Evolutionary conservation across 78 protist species (phyloP).

Genomic region (Dictyostelium firmibasis): DNA sequence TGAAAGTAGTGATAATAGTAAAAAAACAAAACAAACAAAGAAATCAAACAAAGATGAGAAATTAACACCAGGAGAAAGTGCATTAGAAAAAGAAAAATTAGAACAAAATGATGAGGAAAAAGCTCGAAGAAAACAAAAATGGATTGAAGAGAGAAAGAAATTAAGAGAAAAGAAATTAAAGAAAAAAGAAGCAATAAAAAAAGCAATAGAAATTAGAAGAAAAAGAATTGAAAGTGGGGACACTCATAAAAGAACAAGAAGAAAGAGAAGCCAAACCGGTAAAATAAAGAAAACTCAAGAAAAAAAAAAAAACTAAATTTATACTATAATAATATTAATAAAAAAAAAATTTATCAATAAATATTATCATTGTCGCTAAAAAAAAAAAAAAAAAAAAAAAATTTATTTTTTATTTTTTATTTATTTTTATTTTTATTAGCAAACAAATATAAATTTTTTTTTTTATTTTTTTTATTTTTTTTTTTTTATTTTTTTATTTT

Average conservation of each 20-base stretch:
- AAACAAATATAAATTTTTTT: too few species aligned
- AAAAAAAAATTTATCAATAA: background rate
- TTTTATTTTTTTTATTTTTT: background rate
- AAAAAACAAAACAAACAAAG: background rate
- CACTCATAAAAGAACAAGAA: slow-evolving; percentile 13
- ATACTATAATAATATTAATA: too few species aligned
- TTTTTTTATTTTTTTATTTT: background rate
- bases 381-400: background rate
- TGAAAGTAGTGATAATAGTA: background rate
- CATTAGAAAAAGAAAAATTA: background rate
- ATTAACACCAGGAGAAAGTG: background rate
- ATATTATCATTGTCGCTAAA: background rate
- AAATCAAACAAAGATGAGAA: slow-evolving; percentile 5
- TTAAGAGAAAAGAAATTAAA: background rate
- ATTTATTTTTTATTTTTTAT: too few species aligned
- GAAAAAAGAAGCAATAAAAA: background rate
- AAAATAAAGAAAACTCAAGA: background rate
- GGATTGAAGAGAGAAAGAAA: slow-evolving; percentile 7
- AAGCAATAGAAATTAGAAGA: background rate
- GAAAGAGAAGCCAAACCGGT: background rate
- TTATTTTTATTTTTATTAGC: too few species aligned
- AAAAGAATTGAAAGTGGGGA: slow-evolving; percentile 10
- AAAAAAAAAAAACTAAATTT: background rate
- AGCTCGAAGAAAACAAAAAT: background rate
- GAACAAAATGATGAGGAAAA: background rate